Evolutionary conservation across 2,329 filamentous ascomycete genomes (phyloP), one percentile per base, ranked within the genome.

Genomic region (Ustilaginoidea virens): DNA sequence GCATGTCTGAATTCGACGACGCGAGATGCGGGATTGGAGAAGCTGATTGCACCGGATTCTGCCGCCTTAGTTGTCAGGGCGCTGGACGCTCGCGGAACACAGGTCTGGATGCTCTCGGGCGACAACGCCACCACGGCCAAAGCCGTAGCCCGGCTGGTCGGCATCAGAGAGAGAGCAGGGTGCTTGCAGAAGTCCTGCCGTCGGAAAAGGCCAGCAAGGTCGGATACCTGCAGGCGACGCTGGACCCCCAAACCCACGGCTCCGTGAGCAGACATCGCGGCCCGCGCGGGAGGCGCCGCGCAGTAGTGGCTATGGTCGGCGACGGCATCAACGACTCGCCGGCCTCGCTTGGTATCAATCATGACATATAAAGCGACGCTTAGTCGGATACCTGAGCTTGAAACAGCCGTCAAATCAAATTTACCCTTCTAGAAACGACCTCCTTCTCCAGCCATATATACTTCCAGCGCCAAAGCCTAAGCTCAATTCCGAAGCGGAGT

Each of bases 311-410:
- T 40, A 92, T 92, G 71, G 76, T 90, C 5, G 83, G 83, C 32
- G 83, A 92, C 48, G 83, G 83, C 40, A 83, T 90, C 56, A 92
- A 92, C 52, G 83, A 92, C 56, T 75, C 80, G 0, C 82, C 83
- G 0, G 83, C 83, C 5, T n/a, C n/a, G n/a, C n/a, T n/a, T n/a
- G n/a, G n/a, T n/a, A n/a, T n/a, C n/a, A n/a, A n/a, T n/a, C n/a
- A n/a, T n/a, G n/a, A n/a, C n/a, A n/a, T n/a, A n/a, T n/a, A n/a
- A n/a, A n/a, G n/a, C n/a, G n/a, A n/a, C n/a, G n/a, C n/a, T n/a
- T n/a, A n/a, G n/a, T n/a, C n/a, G n/a, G n/a, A n/a, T n/a, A n/a
- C n/a, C n/a, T n/a, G n/a, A n/a, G n/a, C n/a, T n/a, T n/a, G n/a
- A n/a, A n/a, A n/a, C n/a, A n/a, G n/a, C n/a, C n/a, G n/a, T n/a